Percentiles rank a stretch among this genome's conserved stretches.
These are phyloP conservation scores for Eucalyptus guilfoylei DNA, from an alignment of 345 rosid genomes.

Conservation along the genomic window DNA sequence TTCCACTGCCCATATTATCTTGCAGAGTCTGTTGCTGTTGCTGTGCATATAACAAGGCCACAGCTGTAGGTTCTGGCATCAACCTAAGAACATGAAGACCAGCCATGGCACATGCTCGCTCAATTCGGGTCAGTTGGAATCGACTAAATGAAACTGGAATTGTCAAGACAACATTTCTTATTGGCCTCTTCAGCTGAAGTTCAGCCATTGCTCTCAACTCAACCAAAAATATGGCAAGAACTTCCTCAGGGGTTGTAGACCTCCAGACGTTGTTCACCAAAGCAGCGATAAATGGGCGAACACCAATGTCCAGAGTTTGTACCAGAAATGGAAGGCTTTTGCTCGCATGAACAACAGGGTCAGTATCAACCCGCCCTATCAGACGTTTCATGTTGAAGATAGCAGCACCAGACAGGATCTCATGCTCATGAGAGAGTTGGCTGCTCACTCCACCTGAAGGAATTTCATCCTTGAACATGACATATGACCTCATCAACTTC, in stretches of 20 bases:
- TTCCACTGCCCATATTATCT: conserved; percentile 74
- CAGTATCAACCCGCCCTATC: conserved; percentile 79
- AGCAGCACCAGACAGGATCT: conserved; percentile 72
- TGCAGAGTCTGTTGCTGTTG: conserved; percentile 62
- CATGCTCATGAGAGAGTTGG: conserved; percentile 63
- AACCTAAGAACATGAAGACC: conserved; percentile 77
- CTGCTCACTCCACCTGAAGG: conserved; percentile 75
- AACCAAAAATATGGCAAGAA: conserved; percentile 61
- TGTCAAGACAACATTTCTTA: conserved; percentile 67
- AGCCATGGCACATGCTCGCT: conserved; percentile 89
- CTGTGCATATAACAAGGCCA: conserved; percentile 78
- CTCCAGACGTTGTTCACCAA: conserved; percentile 81
- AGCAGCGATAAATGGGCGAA: conserved; percentile 73
- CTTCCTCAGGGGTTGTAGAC: conserved; percentile 87
- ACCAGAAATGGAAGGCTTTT: conserved; percentile 72
- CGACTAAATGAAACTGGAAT: conserved; percentile 79
- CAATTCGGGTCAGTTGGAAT: conserved; percentile 69
- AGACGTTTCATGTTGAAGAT: conserved; percentile 91
- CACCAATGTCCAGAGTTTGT: conserved; percentile 80
- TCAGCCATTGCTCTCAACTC: conserved; percentile 77
- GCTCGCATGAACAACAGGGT: conserved; percentile 65
- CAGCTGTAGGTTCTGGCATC: conserved; percentile 90
- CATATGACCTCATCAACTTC: conserved; percentile 62
- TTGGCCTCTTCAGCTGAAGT: conserved; percentile 49
- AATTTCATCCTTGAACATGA: conserved; percentile 61